phyloP scores from a whole-genome alignment of 306 rosid species.

The Dryas drummondii region DNA sequence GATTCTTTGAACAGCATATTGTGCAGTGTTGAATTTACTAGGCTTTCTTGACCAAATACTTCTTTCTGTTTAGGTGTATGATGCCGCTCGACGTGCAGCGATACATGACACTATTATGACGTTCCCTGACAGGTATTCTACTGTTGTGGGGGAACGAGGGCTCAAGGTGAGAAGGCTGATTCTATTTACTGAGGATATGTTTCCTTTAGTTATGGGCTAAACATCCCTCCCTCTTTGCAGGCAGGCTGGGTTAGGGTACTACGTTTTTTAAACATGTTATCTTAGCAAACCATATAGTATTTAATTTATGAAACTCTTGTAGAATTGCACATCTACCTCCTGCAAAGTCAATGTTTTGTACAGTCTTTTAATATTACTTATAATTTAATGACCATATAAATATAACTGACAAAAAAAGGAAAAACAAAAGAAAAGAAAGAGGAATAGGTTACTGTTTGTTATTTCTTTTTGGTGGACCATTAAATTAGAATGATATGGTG shows the following conservation, averaged over 20 bases:
- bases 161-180: conserved; percentile 70
- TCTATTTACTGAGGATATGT: conserved; percentile 4
- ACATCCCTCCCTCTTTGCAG: conserved; percentile 9
- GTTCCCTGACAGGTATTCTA: conserved; percentile 78
- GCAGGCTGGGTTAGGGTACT: conserved; percentile 6
- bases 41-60: conserved; percentile 24
- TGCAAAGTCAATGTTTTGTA: neutral
- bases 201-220: conserved; percentile 18
- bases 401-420: neutral
- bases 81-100: conserved; percentile 87
- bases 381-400: neutral
- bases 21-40: conserved; percentile 22
- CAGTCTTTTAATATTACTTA: neutral
- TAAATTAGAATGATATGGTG: conserved; percentile 20
- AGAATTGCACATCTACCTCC: neutral
- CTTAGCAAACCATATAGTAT: neutral
- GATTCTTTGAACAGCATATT: conserved; percentile 19
- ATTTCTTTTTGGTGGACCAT: neutral
- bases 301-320: neutral
- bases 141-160: conserved; percentile 95
- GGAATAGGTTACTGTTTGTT: neutral
- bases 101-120: conserved; percentile 90
- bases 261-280: neutral
- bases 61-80: conserved; percentile 62
- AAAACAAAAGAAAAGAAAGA: neutral